These are phyloP conservation scores for Trichoderma citrinoviride DNA, from an alignment of 2,329 filamentous ascomycete genomes.

Conservation along the genomic window DNA sequence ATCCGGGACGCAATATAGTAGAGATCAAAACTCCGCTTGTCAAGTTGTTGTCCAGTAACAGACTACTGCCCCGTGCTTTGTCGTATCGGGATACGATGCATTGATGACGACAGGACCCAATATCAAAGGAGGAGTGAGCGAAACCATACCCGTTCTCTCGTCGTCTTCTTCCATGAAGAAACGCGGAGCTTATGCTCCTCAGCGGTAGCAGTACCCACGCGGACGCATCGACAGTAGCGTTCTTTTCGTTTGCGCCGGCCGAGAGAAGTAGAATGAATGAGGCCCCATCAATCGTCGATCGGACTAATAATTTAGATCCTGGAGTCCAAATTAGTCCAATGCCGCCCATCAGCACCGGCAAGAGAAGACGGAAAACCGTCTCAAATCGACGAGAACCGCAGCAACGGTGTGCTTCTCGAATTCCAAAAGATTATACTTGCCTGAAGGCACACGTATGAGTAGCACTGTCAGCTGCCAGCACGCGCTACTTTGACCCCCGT, in stretches of 20 bases:
- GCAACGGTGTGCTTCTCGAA: neutral
- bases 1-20: no score
- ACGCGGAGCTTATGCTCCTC: slow-evolving; percentile 10
- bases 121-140: neutral
- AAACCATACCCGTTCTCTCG: neutral
- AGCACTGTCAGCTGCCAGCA: neutral
- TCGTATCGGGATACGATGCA: no score
- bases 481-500: neutral
- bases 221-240: neutral
- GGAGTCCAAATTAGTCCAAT: neutral
- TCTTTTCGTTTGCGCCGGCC: neutral
- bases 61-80: no score
- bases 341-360: neutral
- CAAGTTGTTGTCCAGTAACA: no score
- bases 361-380: no score
- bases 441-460: neutral
- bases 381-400: neutral
- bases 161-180: neutral
- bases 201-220: slow-evolving; percentile 8
- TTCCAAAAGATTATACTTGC: no score
- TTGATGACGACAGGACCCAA: neutral
- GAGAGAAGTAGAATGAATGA: neutral
- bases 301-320: neutral
- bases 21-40: no score
- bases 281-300: slow-evolving; percentile 14